These are phyloP conservation scores for Ettlia oleoabundans DNA, from an alignment of 139 green algal species.

Conservation along the genomic window DNA sequence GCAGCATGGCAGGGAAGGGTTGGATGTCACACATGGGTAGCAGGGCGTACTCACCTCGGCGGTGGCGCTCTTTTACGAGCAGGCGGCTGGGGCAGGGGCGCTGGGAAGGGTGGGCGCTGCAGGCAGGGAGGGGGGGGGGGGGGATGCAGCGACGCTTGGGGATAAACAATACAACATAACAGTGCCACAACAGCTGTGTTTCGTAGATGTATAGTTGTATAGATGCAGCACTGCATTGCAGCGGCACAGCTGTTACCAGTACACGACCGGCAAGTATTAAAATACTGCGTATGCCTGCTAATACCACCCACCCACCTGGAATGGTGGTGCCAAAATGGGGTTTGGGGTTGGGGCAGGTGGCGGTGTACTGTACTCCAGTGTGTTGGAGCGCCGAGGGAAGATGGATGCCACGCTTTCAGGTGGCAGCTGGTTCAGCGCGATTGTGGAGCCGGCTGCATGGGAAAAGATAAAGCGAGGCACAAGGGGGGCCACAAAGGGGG, in stretches of 20 bases:
- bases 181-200: no score
- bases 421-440: conserved; percentile 32
- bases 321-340: background rate
- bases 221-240: no score
- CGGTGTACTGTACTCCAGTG: conserved; percentile 29
- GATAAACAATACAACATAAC: no score
- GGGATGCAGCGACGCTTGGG: background rate
- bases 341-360: conserved; percentile 23
- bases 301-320: background rate
- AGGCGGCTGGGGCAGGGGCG: conserved; percentile 31
- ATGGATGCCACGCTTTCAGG: conserved; percentile 32
- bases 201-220: no score
- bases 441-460: conserved; percentile 5
- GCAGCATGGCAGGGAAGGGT: no score
- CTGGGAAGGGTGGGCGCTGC: conserved; percentile 40
- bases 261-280: no score
- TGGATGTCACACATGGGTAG: no score
- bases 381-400: conserved; percentile 31
- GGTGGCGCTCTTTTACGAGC: conserved; percentile 14
- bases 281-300: no score
- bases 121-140: background rate
- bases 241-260: no score
- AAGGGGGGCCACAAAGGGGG: background rate
- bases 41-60: conserved; percentile 19
- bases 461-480: background rate